Base-by-base conservation (phyloP, 371 early-diverging fungal genomes). In the Mortierella sp. region DNA sequence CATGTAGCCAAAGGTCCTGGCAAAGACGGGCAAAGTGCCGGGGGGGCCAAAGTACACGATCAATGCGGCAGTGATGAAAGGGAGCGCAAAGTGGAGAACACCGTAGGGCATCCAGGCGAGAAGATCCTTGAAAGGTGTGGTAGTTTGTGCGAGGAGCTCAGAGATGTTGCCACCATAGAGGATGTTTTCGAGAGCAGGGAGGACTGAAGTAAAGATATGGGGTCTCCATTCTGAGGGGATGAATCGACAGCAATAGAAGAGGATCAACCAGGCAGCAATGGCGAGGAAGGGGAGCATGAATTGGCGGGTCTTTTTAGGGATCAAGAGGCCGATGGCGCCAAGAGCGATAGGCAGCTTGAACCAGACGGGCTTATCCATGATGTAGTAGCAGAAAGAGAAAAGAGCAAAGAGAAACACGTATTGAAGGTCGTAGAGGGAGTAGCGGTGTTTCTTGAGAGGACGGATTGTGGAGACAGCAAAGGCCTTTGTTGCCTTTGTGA, bases 71-170 rank as follows among this genome's bases (percentile, higher is more conserved):
- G 92, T 90, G 45, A 94, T 75, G 70, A 92, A 91, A 3, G 94
- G 94, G 31, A 93, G 89, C 8, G 92, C 88, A 82, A 93, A 95
- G 75, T 95, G 95, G 54, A 93, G 75, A 24, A 95, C 89, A 42
- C 96, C 96, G 78, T 95, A 95, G 19, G 94, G 94, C 42, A 95
- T 72, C 93, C 95, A 95, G 7, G 93, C 92, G 31, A 94, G 76
- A 9, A 95, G 84, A 88, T 95, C 96, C 60, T 91, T 84, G 8
- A 90, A 72, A 14, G 91, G 89, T 16, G 90, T 89, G 0, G 92
- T 91, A 38, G 91, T 82, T 34, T 86, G 84, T 21, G 92, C 92
- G 24, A 95, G 91, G 38, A 94, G 88, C 70, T 93, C 94, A 9
- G 93, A 91, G 52, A 93, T 88, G 88, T 91, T 94, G 82, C 91